Evolutionary conservation across 2,329 filamentous ascomycete species (phyloP).

Genomic region (Aureobasidium sp.): DNA sequence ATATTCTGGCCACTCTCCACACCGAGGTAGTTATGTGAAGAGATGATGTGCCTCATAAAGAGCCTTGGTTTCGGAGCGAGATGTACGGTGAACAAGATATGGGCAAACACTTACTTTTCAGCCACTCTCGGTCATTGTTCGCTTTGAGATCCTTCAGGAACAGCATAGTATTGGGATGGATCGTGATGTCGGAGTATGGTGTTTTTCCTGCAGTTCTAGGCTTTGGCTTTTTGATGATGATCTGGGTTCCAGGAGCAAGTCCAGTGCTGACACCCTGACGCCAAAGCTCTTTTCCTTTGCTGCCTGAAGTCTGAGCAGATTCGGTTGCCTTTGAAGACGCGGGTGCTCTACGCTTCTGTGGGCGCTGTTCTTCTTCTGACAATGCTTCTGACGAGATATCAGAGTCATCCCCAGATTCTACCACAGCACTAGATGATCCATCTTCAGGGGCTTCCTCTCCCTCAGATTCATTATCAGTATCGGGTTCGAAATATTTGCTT

Average conservation of each 20-base stretch:
- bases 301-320: constrained; percentile 8
- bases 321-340: constrained; percentile 15
- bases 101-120: constrained; percentile 46
- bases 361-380: constrained; percentile 1
- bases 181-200: constrained; percentile 47
- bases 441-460: constrained; percentile 1
- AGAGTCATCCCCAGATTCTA: constrained; percentile 31
- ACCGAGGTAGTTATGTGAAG: not conserved
- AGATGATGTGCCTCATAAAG: not conserved
- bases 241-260: constrained; percentile 49
- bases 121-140: constrained; percentile 55
- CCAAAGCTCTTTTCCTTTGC: constrained; percentile 44
- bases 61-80: not conserved
- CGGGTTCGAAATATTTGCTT: constrained; percentile 42
- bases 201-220: constrained; percentile 51
- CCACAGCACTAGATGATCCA: constrained; percentile 22
- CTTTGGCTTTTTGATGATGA: constrained; percentile 56
- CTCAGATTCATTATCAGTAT: constrained; percentile 24
- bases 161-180: constrained; percentile 56
- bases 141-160: constrained; percentile 50
- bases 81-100: not conserved
- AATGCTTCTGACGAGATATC: constrained; percentile 30
- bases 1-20: not conserved
- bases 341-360: constrained; percentile 16
- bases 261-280: constrained; percentile 46